phyloP scores from a whole-genome alignment of 2,329 filamentous ascomycete genomes.

The Thermomyces lanuginosus region DNA sequence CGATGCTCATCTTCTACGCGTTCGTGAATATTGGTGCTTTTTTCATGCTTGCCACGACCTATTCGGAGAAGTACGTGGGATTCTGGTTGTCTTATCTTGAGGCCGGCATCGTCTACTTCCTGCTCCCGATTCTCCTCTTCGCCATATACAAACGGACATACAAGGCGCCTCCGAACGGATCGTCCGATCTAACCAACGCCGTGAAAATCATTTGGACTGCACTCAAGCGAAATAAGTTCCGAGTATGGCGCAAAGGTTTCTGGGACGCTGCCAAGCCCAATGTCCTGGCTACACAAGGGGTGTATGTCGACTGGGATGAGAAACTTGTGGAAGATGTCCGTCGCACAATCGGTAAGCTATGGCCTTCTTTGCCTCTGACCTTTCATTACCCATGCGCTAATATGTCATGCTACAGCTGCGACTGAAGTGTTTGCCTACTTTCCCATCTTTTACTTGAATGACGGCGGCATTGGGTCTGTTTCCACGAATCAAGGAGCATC shows the following conservation, averaged over 20 bases:
- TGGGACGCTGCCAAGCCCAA: slow-evolving; percentile 21
- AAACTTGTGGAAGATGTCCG: slow-evolving; percentile 21
- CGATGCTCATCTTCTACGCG: slow-evolving; percentile 58
- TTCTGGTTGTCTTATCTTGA: slow-evolving; percentile 21
- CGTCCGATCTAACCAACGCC: slow-evolving; percentile 15
- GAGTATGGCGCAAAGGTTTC: slow-evolving; percentile 17
- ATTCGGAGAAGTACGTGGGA: slow-evolving; percentile 58
- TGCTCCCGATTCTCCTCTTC: slow-evolving; percentile 19
- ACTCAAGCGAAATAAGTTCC: slow-evolving; percentile 17
- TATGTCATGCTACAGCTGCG: too few relatives aligned
- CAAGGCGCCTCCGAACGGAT: slow-evolving; percentile 17
- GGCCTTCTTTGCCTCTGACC: neutral
- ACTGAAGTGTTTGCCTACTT: slow-evolving; percentile 24
- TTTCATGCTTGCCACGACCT: slow-evolving; percentile 48
- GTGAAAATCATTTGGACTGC: slow-evolving; percentile 19
- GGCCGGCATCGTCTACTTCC: slow-evolving; percentile 18
- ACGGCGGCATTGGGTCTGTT: slow-evolving; percentile 35
- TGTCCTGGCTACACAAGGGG: slow-evolving; percentile 13
- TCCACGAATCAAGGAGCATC: slow-evolving; percentile 34
- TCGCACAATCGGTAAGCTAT: slow-evolving; percentile 11
- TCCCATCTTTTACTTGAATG: slow-evolving; percentile 24
- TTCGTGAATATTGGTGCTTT: slow-evolving; percentile 56
- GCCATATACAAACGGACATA: slow-evolving; percentile 19
- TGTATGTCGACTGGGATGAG: slow-evolving; percentile 17
- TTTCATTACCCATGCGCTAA: neutral